Percentiles rank a stretch among this genome's conserved stretches.
These are phyloP conservation scores for Fusarium longipes DNA, from an alignment of 2,329 filamentous ascomycete species.

Conservation along the genomic window DNA sequence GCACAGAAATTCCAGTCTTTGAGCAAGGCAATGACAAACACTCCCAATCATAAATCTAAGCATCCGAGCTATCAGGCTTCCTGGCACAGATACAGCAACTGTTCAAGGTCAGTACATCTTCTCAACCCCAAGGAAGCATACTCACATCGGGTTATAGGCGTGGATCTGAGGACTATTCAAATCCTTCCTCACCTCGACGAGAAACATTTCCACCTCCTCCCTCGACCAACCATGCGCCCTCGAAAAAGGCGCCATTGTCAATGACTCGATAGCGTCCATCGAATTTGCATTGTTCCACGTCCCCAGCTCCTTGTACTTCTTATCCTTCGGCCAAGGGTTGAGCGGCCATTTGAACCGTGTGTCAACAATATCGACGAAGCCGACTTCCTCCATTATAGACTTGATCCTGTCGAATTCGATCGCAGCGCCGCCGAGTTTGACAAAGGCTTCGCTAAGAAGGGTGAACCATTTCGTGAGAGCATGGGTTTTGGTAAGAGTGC, in stretches of 20 bases:
- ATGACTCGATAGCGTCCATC: slow-evolving; percentile 3
- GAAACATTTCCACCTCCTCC: slow-evolving; percentile 14
- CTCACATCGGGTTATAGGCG: slow-evolving; percentile 33
- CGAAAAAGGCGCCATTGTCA: slow-evolving; percentile 20
- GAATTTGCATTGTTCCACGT: slow-evolving; percentile 11
- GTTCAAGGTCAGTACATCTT: background rate
- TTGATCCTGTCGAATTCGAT: slow-evolving; percentile 9
- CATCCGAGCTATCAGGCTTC: background rate
- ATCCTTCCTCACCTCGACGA: slow-evolving; percentile 26
- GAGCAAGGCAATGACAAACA: background rate
- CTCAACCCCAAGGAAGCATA: rapidly evolving
- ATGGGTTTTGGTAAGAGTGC: background rate
- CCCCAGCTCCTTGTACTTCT: slow-evolving; percentile 22
- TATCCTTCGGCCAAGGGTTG: slow-evolving; percentile 24
- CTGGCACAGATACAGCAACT: slow-evolving; percentile 4
- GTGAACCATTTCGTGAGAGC: background rate
- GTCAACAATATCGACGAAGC: slow-evolving; percentile 3
- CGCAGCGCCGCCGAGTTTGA: background rate
- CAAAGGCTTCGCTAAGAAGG: background rate
- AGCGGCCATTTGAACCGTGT: slow-evolving; percentile 13
- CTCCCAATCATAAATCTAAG: rapidly evolving
- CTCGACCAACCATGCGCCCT: slow-evolving; percentile 23
- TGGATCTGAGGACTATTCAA: slow-evolving; percentile 15
- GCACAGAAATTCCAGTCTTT: too few relatives aligned
- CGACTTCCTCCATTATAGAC: slow-evolving; percentile 1